Percentiles rank a stretch among this genome's conserved stretches.
Conservation (phyloP, 2,329 filamentous ascomycete genomes). For the Drechslerella dactyloides region DNA sequence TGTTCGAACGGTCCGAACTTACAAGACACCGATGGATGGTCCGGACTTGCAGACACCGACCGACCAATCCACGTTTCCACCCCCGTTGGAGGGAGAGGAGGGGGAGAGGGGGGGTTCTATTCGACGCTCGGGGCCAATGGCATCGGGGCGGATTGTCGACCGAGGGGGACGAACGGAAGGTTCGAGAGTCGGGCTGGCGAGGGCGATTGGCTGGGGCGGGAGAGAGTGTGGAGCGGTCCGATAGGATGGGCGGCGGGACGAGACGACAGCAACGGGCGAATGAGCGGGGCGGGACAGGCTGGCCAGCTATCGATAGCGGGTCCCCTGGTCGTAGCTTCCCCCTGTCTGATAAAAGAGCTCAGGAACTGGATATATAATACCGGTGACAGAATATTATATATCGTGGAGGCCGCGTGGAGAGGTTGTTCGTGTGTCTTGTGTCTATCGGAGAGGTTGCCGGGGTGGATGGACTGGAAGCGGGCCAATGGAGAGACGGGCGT, state of each 20-base stretch:
- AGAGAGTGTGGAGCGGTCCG: not conserved
- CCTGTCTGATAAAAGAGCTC: too few relatives aligned
- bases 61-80: not conserved
- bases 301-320: not conserved
- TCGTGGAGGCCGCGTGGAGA: not conserved
- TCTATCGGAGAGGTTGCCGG: not conserved
- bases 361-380: too few relatives aligned
- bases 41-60: not conserved
- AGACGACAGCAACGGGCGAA: constrained; percentile 1
- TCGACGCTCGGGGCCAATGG: constrained; percentile 38
- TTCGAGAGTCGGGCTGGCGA: not conserved
- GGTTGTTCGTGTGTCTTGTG: too few relatives aligned
- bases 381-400: not conserved
- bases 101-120: constrained; percentile 5
- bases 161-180: not conserved
- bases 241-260: not conserved
- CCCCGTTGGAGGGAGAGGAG: constrained; percentile 5
- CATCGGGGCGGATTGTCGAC: constrained; percentile 29
- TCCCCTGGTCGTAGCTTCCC: not conserved
- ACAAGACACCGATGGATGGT: too few relatives aligned
- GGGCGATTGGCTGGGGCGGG: not conserved
- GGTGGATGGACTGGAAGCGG: too few relatives aligned
- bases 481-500: not conserved
- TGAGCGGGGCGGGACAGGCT: not conserved
- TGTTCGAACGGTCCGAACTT: too few relatives aligned